Evolutionary conservation across 106 monocot genomes (phyloP).

Genomic region (Xerophyta viscosa): DNA sequence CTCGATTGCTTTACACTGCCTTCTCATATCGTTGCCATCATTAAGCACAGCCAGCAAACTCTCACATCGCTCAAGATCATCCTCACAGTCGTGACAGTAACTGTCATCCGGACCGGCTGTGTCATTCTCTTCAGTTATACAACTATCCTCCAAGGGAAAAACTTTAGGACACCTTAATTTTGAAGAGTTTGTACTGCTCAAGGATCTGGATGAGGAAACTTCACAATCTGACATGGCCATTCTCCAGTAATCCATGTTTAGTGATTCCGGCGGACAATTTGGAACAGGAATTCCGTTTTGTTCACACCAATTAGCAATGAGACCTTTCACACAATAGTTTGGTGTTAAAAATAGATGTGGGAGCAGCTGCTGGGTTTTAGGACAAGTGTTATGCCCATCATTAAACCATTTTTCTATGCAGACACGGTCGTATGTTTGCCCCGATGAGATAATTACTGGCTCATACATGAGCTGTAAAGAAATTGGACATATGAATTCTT

Average conservation of each 20-base stretch:
- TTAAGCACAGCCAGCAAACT: conserved; percentile 32
- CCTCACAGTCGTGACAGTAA: conserved; percentile 11
- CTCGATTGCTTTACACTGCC: conserved; percentile 41
- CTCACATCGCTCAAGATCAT: conserved; percentile 37
- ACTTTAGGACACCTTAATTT: conserved; percentile 20
- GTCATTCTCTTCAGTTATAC: conserved; percentile 1
- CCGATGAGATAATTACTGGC: conserved; percentile 89
- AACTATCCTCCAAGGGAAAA: conserved; percentile 26
- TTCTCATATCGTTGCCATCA: conserved; percentile 17
- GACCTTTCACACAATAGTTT: conserved; percentile 79
- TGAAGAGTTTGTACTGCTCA: conserved; percentile 24
- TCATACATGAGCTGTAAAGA: conserved; percentile 94
- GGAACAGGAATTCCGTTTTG: conserved; percentile 59
- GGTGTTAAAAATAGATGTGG: conserved; percentile 63
- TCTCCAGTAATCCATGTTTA: conserved; percentile 35
- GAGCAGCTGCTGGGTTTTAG: conserved; percentile 83
- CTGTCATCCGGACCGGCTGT: conserved; percentile 1
- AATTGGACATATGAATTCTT: conserved; percentile 86
- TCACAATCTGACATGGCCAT: conserved; percentile 29
- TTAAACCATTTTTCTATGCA: conserved; percentile 96
- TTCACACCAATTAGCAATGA: conserved; percentile 93
- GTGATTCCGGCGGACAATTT: conserved; percentile 53
- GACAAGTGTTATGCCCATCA: conserved; percentile 81
- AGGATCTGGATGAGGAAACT: conserved; percentile 25
- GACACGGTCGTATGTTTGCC: conserved; percentile 80